Evolutionary conservation across 2,329 filamentous ascomycete species (phyloP).

Genomic region (Penicillium sp.): DNA sequence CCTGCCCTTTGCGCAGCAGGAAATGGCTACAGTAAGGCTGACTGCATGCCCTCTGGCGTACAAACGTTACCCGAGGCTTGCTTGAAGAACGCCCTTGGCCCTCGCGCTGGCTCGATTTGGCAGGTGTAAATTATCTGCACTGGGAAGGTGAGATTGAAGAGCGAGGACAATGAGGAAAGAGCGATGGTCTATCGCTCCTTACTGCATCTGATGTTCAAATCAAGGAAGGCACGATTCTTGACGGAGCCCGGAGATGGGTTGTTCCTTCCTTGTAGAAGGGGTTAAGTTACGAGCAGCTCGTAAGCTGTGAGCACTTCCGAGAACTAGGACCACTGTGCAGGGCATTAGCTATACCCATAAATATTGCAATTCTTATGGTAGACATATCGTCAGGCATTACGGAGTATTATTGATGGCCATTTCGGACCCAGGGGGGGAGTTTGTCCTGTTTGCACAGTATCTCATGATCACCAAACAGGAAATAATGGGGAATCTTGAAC

Average conservation of each 20-base stretch:
- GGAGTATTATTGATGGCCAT: neutral
- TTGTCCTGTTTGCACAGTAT: constrained; percentile 28
- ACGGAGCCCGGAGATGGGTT: neutral
- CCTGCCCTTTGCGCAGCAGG: neutral
- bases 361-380: neutral
- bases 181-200: neutral
- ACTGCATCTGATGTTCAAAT: neutral
- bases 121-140: neutral
- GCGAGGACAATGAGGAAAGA: neutral
- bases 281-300: neutral
- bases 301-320: neutral
- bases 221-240: neutral
- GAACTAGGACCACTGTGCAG: neutral
- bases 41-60: neutral
- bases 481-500: constrained; percentile 1
- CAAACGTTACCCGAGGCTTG: neutral
- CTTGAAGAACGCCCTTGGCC: neutral
- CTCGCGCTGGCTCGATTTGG: neutral
- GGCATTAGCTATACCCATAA: neutral
- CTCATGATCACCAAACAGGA: constrained; percentile 14
- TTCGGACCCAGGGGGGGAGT: neutral
- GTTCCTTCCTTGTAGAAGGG: neutral
- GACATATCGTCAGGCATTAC: neutral
- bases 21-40: neutral
- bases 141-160: neutral